phyloP scores from a whole-genome alignment of 306 rosid species.

The Vicia faba region DNA sequence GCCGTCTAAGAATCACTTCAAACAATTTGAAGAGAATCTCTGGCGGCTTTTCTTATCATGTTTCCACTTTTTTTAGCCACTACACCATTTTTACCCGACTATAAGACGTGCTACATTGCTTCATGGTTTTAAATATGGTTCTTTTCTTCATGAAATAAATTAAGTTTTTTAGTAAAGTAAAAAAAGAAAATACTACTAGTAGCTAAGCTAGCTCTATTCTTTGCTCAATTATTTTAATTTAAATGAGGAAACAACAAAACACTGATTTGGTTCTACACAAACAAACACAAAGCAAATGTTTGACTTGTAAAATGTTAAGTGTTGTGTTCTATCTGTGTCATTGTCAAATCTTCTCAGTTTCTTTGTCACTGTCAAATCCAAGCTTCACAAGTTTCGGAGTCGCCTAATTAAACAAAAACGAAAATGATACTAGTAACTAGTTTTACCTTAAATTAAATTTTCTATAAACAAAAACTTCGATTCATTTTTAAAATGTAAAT shows the following conservation, averaged over 20 bases:
- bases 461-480: not conserved
- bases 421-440: not conserved
- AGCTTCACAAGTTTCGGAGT: not conserved
- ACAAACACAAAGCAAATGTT: constrained; percentile 1
- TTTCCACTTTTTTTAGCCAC: constrained; percentile 14
- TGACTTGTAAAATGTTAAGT: not conserved
- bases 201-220: not conserved
- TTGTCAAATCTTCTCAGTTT: constrained; percentile 29
- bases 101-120: not conserved
- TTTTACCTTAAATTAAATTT: not conserved
- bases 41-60: constrained; percentile 19
- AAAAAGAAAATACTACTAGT: not conserved
- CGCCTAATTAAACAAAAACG: not conserved
- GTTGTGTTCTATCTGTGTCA: not conserved
- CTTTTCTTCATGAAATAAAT: not conserved
- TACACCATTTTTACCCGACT: constrained; percentile 4
- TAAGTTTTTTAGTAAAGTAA: no score
- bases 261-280: constrained; percentile 11
- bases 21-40: constrained; percentile 22
- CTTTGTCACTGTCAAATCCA: constrained; percentile 1
- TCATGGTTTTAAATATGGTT: not conserved
- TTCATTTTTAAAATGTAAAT: not conserved
- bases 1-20: constrained; percentile 2
- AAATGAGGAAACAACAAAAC: not conserved
- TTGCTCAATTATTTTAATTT: not conserved